Conservation (phyloP, 2,329 filamentous ascomycete genomes). For the Diaporthe sp. region DNA sequence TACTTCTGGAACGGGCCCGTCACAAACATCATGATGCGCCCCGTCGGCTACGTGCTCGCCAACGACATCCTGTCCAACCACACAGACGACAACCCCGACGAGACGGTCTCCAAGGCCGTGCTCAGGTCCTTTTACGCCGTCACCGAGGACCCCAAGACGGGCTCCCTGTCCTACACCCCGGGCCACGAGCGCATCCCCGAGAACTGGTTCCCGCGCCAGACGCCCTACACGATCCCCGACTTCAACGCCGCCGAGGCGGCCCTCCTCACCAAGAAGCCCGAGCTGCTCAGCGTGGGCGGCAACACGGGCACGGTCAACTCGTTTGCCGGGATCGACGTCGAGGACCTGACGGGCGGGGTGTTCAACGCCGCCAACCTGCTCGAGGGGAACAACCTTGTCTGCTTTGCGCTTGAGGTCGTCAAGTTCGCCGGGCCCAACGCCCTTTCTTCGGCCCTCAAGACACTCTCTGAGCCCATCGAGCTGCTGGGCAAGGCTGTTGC, state of each 20-base stretch:
- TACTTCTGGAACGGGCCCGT: constrained; percentile 51
- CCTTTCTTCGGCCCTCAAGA: constrained; percentile 13
- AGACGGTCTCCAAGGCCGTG: constrained; percentile 53
- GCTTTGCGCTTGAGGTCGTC: constrained; percentile 52
- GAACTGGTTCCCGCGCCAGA: constrained; percentile 52
- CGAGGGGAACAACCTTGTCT: constrained; percentile 54
- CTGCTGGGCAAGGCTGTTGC: not conserved
- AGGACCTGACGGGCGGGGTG: constrained; percentile 47
- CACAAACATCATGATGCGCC: constrained; percentile 49
- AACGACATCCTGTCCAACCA: constrained; percentile 43
- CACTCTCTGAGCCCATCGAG: not conserved
- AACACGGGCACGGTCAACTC: constrained; percentile 49
- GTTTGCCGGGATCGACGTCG: constrained; percentile 47
- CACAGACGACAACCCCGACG: constrained; percentile 52
- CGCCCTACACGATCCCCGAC: constrained; percentile 50
- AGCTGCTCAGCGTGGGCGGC: constrained; percentile 46
- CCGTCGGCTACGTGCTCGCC: constrained; percentile 33
- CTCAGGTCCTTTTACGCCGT: constrained; percentile 54
- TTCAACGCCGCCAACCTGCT: constrained; percentile 45
- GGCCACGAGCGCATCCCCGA: constrained; percentile 58
- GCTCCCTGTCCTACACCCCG: constrained; percentile 46
- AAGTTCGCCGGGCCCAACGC: constrained; percentile 19
- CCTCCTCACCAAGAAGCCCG: constrained; percentile 26
- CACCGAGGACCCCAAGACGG: constrained; percentile 45
- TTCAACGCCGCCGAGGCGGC: constrained; percentile 40